Base-by-base conservation (phyloP, 75 land plant genomes). In the Selaginella moellendorffii region DNA sequence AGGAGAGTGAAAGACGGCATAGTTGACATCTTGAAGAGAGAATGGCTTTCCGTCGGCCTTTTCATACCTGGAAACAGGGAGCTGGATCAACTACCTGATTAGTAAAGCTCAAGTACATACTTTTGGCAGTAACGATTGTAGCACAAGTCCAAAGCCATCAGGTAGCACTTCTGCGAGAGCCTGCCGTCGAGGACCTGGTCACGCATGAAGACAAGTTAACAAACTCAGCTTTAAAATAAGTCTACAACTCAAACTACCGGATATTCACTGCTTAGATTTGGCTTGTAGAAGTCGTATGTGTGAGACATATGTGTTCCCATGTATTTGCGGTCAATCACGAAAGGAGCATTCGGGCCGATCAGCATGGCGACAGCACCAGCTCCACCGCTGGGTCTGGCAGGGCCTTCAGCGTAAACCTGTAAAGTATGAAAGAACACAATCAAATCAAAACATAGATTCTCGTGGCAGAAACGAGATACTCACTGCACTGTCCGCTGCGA, bases 321-420 rank as follows among this genome's bases (percentile, higher is more conserved):
- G 18, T 64, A 68, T 71, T 80, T 83, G 69, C 84, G 80, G 75
- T 95, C 99, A 65, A 89, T 73, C 10, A 75, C n/a, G 60, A 95
- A 71, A 1, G 99, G 96, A 69, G 99, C 99, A 78, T 89, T 72
- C 51, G 99, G 96, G 58, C 99, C 99, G 62, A 95, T 77, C 56
- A 89, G 72, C 99, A 95, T 83, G n/a, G 96, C 99, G 69, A 95
- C 76, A n/a, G 99, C 90, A n/a, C 91, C 90, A 65, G 99, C 99
- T 52, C 99, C 96, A 25, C 99, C 96, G 19, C 93, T 95, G 36
- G 98, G 99, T 46, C 99, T 67, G 1, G 99, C 99, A 58, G 96
- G 83, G 53, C 96, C 96, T 72, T 95, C 99, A n/a, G 96, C 99
- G 80, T 89, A 89, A n/a, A 92, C 97, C 96, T 86, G 63, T 18